Evolutionary conservation across 495 filamentous ascomycete species (phyloP), one percentile per base, ranked within the genome.

Genomic region (Penicillium coffeae): DNA sequence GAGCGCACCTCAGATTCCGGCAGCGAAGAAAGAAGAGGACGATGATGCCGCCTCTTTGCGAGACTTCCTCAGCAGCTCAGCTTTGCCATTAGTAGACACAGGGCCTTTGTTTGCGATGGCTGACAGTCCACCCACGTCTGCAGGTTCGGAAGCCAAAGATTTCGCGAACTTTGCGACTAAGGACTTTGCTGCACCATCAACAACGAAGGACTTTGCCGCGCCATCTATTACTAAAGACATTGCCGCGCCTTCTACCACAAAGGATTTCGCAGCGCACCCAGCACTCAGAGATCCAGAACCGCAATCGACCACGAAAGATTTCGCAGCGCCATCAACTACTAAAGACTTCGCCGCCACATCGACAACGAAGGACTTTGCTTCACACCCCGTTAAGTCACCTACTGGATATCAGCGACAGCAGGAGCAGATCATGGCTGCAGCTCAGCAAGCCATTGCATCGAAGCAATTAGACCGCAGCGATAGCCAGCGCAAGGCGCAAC

Each of bases 381-480:
- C 44, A 7, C 22, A 38, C 16, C 16, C 14, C 2, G 34, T 40
- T 10, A 55, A 64, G 10, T 68, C 71, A 22, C 71, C 79, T 3
- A 66, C 63, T n/a, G 75, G 76, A 42, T 92, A 92, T 61, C 89
- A 92, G 63, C 88, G 90, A 58, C 88, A 94, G 49, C 90, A 94
- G 62, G 84, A 90, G 55, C 82, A 87, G 34, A 82, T 85, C 15
- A 83, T 90, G 78, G 76, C 80, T 4, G 84, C 84, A 40, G 83
- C 86, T 2, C 89, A 86, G 54, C 76, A 92, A 60, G 77, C 84
- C n/a, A 69, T 79, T 39, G 68, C 72, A 22, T 70, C 66, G 39
- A 74, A 80, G 52, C 69, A 81, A 52, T 54, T 75, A 47, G 86
- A 73, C 56, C 73, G 86, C 21, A 86, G 81, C 42, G 72, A 79